Conservation (phyloP, 148 eudicot species). For the Euryodendron excelsum region DNA sequence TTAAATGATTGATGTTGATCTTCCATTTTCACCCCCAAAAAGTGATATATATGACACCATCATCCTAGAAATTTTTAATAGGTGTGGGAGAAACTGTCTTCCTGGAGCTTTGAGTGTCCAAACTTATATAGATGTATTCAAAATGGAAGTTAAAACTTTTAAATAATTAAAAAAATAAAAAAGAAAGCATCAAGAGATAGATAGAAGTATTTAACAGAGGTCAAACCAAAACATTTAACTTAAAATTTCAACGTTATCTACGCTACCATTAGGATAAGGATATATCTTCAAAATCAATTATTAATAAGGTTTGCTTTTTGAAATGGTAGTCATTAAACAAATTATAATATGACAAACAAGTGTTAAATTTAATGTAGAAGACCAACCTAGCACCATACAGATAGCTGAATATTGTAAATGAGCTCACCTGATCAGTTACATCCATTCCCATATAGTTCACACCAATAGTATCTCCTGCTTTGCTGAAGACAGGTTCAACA, state of each 20-base stretch:
- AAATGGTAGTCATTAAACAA: background rate
- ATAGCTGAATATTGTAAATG: conserved; percentile 10
- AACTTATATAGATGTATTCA: too few species aligned
- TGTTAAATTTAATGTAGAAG: background rate
- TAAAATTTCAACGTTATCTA: too few species aligned
- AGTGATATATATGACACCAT: background rate
- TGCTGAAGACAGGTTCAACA: conserved; percentile 86
- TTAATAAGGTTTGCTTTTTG: background rate
- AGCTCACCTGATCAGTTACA: conserved; percentile 84
- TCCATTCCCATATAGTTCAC: conserved; percentile 97
- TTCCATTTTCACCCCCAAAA: background rate
- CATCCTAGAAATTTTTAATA: background rate
- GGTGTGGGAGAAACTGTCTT: background rate
- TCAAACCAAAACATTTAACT: too few species aligned
- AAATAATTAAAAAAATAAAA: too few species aligned
- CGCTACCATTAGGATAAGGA: background rate
- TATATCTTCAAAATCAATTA: background rate
- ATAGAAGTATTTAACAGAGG: too few species aligned
- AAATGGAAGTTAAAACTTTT: too few species aligned
- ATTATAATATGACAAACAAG: background rate
- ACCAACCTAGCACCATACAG: background rate
- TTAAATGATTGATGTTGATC: background rate
- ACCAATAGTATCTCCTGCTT: conserved; percentile 85
- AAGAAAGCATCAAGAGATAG: too few species aligned
- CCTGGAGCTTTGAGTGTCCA: background rate